Evolutionary conservation across 306 rosid genomes (phyloP), one percentile per base, ranked within the genome.

Genomic region (Pyrus betulifolia): DNA sequence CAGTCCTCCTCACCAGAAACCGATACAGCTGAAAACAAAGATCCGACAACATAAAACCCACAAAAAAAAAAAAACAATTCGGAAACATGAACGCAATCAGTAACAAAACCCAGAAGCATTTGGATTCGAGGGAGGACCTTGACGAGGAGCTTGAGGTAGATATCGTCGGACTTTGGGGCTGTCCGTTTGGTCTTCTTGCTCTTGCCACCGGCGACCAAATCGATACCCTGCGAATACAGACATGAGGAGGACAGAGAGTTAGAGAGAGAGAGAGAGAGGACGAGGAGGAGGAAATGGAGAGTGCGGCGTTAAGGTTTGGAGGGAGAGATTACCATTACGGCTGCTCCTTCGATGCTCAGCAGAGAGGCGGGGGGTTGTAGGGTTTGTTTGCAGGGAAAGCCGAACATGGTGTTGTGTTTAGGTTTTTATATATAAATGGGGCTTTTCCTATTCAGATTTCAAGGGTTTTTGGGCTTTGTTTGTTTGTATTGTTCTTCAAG

Each of bases 161-260:
- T 91, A 81, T 91, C 96, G n/a, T 84, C 55, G 38, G 96, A 91
- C 85, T 82, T 91, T 6, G 96, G 96, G 13, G 89, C 86, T 2
- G 89, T 91, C 52, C 96, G 78, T 80, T 83, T 87, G 23, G 93
- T 75, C 86, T 91, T 91, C 89, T 91, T 91, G 76, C 87, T 83
- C 90, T 91, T 89, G 22, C 96, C 96, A 58, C 96, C 96, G 42
- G 96, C 96, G 72, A 89, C 87, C 82, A 91, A 84, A 84, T 91
- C 96, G 74, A 91, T 91, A 18, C 96, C 93, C 96, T 87, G 90
- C 65, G 18, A 69, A 22, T 19, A 14, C 35, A 25, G 33, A 25
- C 18, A 17, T 19, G 46, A 69, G 38, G 15, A 72, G 78, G 14
- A 49, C 0, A 19, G n/a, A 8, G 2, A 1, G 54, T 74, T 62